A percentile compares a stretch with the other conserved stretches of the same genome.
These are phyloP conservation scores for Oryza glumipatula DNA, from an alignment of 176 grass and related monocot species.

Conservation along the genomic window DNA sequence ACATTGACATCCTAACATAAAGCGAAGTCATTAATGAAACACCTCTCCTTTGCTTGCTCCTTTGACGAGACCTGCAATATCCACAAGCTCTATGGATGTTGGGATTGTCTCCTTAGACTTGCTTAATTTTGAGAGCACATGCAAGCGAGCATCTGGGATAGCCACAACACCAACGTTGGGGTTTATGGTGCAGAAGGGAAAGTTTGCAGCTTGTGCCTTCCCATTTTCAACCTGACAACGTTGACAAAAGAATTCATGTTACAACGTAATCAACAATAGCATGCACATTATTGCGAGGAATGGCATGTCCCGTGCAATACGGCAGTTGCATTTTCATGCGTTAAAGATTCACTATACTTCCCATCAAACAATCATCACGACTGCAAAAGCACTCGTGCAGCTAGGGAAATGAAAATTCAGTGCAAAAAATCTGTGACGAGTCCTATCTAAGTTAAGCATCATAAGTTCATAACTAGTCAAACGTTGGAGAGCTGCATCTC, in stretches of 20 bases:
- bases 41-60: conserved; percentile 99
- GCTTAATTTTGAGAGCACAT: conserved; percentile 76
- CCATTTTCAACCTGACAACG: conserved; percentile 86
- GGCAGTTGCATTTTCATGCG: not conserved
- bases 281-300: not conserved
- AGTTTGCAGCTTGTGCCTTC: conserved; percentile 95
- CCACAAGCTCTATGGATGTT: conserved; percentile 92
- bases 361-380: not conserved
- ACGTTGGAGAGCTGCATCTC: not conserved
- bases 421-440: not conserved
- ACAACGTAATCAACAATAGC: not conserved
- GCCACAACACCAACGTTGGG: conserved; percentile 87
- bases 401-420: not conserved
- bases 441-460: not conserved
- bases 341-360: not conserved
- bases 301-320: not conserved
- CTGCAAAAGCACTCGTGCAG: not conserved
- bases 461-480: not conserved
- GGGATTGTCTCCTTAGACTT: conserved; percentile 82
- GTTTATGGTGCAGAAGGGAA: conserved; percentile 95
- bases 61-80: conserved; percentile 97
- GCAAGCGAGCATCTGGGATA: conserved; percentile 78
- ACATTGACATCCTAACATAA: not conserved
- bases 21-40: conserved; percentile 9
- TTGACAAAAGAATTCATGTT: conserved; percentile 1